Conservation (phyloP, 192 early-diverging fungal species). For the Backusella macrospora region DNA sequence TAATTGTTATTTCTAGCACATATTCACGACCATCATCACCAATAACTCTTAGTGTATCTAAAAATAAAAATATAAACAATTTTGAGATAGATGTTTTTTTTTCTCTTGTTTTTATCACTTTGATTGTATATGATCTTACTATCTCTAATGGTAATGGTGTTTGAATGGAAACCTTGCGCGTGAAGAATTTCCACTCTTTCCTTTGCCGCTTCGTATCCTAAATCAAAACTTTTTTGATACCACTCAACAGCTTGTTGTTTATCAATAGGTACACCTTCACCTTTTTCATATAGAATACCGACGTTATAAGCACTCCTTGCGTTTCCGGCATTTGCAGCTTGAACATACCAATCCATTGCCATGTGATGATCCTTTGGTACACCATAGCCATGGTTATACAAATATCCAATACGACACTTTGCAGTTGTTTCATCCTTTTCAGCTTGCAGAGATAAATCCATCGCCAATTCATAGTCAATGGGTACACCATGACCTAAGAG, state of each 20-base stretch:
- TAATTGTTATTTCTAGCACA: not conserved
- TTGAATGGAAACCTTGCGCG: not conserved
- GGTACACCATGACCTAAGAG: not conserved
- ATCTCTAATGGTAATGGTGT: not conserved
- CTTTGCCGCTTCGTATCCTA: not conserved
- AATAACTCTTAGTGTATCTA: not conserved
- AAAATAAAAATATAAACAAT: not conserved
- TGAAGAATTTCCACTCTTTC: not conserved
- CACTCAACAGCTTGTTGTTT: not conserved
- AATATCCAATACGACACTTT: not conserved
- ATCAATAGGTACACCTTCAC: not conserved
- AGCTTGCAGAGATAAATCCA: constrained; percentile 3
- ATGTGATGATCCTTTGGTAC: not conserved
- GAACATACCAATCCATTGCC: constrained; percentile 9
- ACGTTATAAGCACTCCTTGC: not conserved
- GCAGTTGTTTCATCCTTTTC: constrained; percentile 1
- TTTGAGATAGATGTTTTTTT: no score
- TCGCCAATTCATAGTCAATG: not conserved
- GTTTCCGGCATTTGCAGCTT: not conserved
- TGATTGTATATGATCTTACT: not conserved
- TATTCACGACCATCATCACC: constrained; percentile 2
- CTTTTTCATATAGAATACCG: not conserved
- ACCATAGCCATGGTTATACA: constrained; percentile 7
- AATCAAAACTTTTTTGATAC: constrained; percentile 3
- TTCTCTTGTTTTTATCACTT: no score